phyloP scores from a whole-genome alignment of 371 early-diverging fungal species.

The Capillidium rhysosporum region DNA sequence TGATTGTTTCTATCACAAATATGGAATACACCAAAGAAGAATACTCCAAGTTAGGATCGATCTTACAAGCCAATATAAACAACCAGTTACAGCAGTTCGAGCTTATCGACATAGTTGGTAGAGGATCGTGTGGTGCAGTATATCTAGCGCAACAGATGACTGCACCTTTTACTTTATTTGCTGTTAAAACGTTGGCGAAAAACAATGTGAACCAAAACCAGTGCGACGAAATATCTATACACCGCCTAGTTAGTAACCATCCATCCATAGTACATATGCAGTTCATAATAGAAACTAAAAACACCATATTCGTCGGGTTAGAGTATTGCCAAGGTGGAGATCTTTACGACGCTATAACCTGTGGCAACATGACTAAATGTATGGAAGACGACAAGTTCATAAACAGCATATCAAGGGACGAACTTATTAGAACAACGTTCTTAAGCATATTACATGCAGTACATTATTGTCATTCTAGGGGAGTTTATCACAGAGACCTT shows the following conservation, averaged over 20 bases:
- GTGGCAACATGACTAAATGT: conserved; percentile 8
- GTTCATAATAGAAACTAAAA: conserved; percentile 24
- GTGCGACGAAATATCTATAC: conserved; percentile 3
- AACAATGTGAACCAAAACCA: background rate
- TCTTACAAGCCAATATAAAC: background rate
- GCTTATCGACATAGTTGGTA: conserved; percentile 4
- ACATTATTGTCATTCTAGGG: conserved; percentile 24
- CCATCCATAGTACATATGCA: conserved; percentile 38
- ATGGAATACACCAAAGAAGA: conserved; percentile 7
- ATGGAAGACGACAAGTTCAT: background rate
- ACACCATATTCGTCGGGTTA: conserved; percentile 25
- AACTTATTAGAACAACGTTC: background rate
- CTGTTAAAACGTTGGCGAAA: conserved; percentile 3
- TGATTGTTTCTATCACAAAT: too few species aligned
- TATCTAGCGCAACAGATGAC: background rate
- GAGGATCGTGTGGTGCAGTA: conserved; percentile 5
- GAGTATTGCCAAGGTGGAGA: conserved; percentile 32
- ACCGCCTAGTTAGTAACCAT: conserved; percentile 17
- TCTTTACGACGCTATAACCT: conserved; percentile 26
- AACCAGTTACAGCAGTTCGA: background rate
- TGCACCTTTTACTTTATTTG: background rate
- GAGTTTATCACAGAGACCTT: conserved; percentile 52
- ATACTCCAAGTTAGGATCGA: conserved; percentile 3
- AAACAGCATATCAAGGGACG: background rate
- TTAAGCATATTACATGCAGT: conserved; percentile 30